phyloP scores from a whole-genome alignment of 805 yeast species.

The Jamesozyma hellenica region DNA sequence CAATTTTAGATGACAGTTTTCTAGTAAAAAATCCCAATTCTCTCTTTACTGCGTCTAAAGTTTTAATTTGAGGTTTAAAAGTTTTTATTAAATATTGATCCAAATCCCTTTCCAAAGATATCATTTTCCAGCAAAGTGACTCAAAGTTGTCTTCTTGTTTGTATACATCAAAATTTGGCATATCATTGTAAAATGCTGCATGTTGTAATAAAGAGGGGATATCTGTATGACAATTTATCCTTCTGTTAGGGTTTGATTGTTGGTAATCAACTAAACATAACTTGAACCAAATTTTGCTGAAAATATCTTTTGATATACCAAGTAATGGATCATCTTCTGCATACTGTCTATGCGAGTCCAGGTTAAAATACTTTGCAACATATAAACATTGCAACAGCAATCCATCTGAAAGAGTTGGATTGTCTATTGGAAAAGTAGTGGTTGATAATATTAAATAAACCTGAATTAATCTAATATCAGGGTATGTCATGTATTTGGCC shows the following conservation, averaged over 20 bases:
- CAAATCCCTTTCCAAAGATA: constrained; percentile 27
- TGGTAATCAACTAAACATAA: constrained; percentile 21
- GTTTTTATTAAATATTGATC: constrained; percentile 12
- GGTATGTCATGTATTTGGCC: constrained; percentile 15
- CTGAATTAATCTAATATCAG: constrained; percentile 24
- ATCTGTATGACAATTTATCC: constrained; percentile 16
- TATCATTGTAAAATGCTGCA: constrained; percentile 21
- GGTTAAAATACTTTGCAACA: constrained; percentile 17
- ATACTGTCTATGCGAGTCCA: constrained; percentile 15
- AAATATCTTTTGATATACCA: constrained; percentile 16
- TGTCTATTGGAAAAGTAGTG: constrained; percentile 15
- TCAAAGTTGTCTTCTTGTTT: constrained; percentile 24
- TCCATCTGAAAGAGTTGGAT: constrained; percentile 10
- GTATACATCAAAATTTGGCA: constrained; percentile 18
- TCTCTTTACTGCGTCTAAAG: constrained; percentile 22
- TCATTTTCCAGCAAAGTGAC: constrained; percentile 23
- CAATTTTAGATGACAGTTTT: constrained; percentile 5
- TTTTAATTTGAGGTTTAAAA: constrained; percentile 22
- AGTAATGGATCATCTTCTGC: constrained; percentile 17
- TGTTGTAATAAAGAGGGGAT: constrained; percentile 22
- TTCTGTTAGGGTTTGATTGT: constrained; percentile 18
- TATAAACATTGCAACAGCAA: constrained; percentile 19
- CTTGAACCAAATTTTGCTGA: constrained; percentile 24
- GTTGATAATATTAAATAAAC: constrained; percentile 18
- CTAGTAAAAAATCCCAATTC: constrained; percentile 14